Percentiles rank a stretch among this genome's conserved stretches.
phyloP scores from a whole-genome alignment of 805 yeast species.

The Phaffomyces thermotolerans region DNA sequence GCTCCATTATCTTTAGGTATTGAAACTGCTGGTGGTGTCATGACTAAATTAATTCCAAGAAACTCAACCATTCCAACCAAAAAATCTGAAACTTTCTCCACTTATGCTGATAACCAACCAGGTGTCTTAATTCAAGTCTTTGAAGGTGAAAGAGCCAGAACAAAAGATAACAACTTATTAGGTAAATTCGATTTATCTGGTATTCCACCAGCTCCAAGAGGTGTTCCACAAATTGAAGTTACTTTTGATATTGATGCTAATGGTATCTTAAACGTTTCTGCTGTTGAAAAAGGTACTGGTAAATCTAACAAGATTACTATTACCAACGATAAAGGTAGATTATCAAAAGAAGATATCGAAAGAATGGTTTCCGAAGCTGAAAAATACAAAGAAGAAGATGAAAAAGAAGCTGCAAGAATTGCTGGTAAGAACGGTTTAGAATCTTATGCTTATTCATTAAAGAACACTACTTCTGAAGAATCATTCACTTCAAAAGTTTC shows the following conservation, averaged over 20 bases:
- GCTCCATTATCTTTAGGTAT: conserved; percentile 97
- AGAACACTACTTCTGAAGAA: conserved; percentile 72
- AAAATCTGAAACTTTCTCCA: conserved; percentile 94
- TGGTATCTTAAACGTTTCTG: conserved; percentile 94
- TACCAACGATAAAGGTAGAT: conserved; percentile 98
- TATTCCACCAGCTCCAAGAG: conserved; percentile 98
- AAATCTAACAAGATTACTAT: conserved; percentile 94
- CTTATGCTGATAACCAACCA: conserved; percentile 97
- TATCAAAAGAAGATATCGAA: conserved; percentile 95
- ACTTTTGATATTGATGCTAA: conserved; percentile 96
- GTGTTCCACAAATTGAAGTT: conserved; percentile 97
- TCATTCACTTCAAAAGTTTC: conserved; percentile 74
- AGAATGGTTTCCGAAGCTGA: conserved; percentile 98
- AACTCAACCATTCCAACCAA: conserved; percentile 69
- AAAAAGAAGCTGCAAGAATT: conserved; percentile 87
- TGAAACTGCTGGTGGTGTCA: conserved; percentile 99
- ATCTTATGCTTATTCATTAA: conserved; percentile 90
- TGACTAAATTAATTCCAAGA: conserved; percentile 72
- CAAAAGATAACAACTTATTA: conserved; percentile 90
- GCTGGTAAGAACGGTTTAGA: conserved; percentile 93
- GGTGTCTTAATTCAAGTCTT: conserved; percentile 96
- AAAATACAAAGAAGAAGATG: conserved; percentile 95
- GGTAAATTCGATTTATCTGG: conserved; percentile 97
- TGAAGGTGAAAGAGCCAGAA: conserved; percentile 97
- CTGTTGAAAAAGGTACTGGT: conserved; percentile 98